These are phyloP conservation scores for Arachis stenosperma DNA, from an alignment of 306 rosid species.

Conservation along the genomic window DNA sequence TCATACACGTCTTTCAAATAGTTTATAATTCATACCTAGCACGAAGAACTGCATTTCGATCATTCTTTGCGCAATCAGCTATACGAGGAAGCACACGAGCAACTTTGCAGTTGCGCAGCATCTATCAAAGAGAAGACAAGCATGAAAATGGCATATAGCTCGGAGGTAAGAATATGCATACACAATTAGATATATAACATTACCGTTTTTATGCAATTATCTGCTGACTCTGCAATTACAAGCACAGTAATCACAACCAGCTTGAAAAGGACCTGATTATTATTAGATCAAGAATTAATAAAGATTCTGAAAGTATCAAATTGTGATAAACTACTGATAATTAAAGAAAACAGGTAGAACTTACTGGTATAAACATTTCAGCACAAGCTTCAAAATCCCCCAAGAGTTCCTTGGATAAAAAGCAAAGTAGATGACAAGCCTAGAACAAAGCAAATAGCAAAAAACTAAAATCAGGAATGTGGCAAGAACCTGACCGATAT, in stretches of 20 bases:
- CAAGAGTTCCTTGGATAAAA: conserved; percentile 95
- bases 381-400: conserved; percentile 98
- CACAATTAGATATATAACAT: conserved; percentile 21
- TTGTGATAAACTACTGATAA: conserved; percentile 1
- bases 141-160: conserved; percentile 34
- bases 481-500: conserved; percentile 27
- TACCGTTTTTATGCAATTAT: conserved; percentile 99
- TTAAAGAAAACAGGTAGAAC: conserved; percentile 46
- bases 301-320: conserved; percentile 34
- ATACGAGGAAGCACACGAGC: conserved; percentile 95
- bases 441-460: conserved; percentile 44
- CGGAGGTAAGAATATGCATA: neutral
- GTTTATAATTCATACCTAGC: conserved; percentile 67
- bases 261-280: conserved; percentile 98
- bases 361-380: conserved; percentile 90
- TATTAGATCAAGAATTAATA: conserved; percentile 50
- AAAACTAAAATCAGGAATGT: conserved; percentile 18
- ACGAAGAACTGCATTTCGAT: conserved; percentile 92
- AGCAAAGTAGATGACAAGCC: conserved; percentile 95
- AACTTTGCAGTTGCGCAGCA: conserved; percentile 97
- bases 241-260: conserved; percentile 99
- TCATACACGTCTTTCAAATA: neutral
- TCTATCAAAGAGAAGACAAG: conserved; percentile 50
- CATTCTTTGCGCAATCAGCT: conserved; percentile 91
- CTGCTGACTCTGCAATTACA: conserved; percentile 99